Evolutionary conservation across 257 asterid species (phyloP), one percentile per base, ranked within the genome.

Genomic region (Vinca minor): DNA sequence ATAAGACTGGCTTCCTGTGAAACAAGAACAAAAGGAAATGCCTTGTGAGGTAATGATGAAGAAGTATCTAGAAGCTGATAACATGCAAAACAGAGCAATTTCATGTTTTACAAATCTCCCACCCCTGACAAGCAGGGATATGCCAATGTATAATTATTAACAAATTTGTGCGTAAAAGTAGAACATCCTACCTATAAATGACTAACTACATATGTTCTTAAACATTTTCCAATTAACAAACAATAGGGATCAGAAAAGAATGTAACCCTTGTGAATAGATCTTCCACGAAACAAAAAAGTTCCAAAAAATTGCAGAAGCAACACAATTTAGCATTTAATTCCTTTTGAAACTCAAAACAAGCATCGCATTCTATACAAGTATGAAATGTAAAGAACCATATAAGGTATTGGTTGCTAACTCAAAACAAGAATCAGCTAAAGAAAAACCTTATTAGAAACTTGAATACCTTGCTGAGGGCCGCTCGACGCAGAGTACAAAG

Each of bases 1-100:
- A 93, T 83, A 71, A 81, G 84, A 77, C 69, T 77, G 75, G 72
- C 78, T 83, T 90, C 95, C 99, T 93, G 75, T 56, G 64, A 44
- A 80, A 67, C 60, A 75, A 62, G 46, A 57, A 41, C 8, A 56
- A 74, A 63, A n/a, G n/a, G n/a, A n/a, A n/a, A n/a, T n/a, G n/a
- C n/a, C n/a, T n/a, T n/a, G 20, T 64, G 46, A 70, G 46, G 61
- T 3, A 8, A 38, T 38, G 42, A 36, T 38, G 25, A 36, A 48
- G 62, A 18, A 55, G 36, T 39, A n/a, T 18, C 14, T 32, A 53
- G 14, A 42, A 17, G 14, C 21, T 13, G 36, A 17, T 29, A 60
- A 5, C 36, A 18, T 15, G 46, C 42, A 49, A 21, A 46, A 25
- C 46, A 57, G 29, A 15, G 50, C 49, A 68, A 46, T 6, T 20